These are phyloP conservation scores for Anethum foeniculum DNA, from an alignment of 140 eudicot genomes.

Conservation along the genomic window DNA sequence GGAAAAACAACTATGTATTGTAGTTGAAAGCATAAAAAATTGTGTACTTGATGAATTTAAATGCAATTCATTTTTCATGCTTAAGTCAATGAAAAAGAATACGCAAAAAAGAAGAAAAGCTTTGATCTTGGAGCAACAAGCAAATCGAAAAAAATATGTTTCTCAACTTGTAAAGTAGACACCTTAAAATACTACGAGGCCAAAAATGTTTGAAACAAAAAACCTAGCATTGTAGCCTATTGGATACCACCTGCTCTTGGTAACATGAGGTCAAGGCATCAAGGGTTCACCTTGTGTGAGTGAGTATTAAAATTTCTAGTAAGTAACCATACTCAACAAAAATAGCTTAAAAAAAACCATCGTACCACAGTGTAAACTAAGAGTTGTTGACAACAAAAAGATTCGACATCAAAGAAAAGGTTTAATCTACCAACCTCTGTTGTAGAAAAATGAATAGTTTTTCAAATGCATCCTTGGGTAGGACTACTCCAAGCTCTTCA, in stretches of 20 bases:
- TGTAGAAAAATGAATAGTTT: constrained; percentile 58
- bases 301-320: background rate
- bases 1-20: background rate
- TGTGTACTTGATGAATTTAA: background rate
- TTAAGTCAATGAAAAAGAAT: background rate
- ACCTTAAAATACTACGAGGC: background rate
- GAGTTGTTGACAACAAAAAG: background rate
- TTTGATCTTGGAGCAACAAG: background rate
- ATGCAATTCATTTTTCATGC: background rate
- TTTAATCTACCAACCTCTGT: constrained; percentile 49
- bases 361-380: background rate
- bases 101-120: background rate
- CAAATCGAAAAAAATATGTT: background rate
- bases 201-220: background rate
- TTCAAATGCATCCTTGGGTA: constrained; percentile 90
- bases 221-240: background rate
- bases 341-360: background rate
- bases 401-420: background rate
- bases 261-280: background rate
- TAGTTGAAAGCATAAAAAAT: background rate
- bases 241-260: background rate
- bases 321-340: background rate
- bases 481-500: constrained; percentile 86
- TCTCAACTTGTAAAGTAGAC: background rate
- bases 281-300: background rate